Evolutionary conservation across 179 eudicot species (phyloP), one percentile per base, ranked within the genome.

Genomic region (Drosera spatulata): DNA sequence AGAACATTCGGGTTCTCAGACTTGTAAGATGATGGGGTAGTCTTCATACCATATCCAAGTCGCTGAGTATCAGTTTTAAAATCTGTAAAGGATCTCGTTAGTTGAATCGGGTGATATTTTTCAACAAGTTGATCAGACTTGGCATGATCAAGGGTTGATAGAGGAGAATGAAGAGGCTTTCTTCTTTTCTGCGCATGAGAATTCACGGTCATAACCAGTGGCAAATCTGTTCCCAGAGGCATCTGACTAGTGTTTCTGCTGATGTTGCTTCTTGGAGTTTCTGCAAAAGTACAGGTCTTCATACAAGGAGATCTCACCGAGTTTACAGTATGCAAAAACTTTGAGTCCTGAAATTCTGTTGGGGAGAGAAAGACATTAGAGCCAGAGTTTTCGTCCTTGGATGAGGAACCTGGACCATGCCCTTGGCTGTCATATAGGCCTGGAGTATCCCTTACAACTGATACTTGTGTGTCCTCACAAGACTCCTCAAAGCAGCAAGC

Each of bases 151-250:
- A 59, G 59, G 67, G 72, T 67, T 53, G 75, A 59, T 51, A 72
- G 47, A 58, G 71, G 70, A 39, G 73, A 67, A 54, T 69, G 73
- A 59, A 70, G 66, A 48, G 72, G 46, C 65, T 69, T 76, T 75
- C 89, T 85, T 74, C 85, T 80, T 77, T 89, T 89, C 45, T 74
- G 82, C 50, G 62, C 69, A 77, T 69, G 80, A 65, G 95, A 88
- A 66, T 86, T 86, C 37, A 81, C 91, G 60, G 95, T 91, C 70
- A 65, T 67, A 71, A 66, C 71, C 14, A 72, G 53, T 10, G 77
- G 61, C 39, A 83, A 79, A 37, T 81, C 87, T 54, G 56, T 67
- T 58, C 73, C 82, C 61, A 66, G 60, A 43, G 61, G 43, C 60
- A 57, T 53, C 59, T 63, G 53, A 49, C 60, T 71, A 40, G 56